phyloP scores from a whole-genome alignment of 345 rosid genomes.

The Raphanus sativus region DNA sequence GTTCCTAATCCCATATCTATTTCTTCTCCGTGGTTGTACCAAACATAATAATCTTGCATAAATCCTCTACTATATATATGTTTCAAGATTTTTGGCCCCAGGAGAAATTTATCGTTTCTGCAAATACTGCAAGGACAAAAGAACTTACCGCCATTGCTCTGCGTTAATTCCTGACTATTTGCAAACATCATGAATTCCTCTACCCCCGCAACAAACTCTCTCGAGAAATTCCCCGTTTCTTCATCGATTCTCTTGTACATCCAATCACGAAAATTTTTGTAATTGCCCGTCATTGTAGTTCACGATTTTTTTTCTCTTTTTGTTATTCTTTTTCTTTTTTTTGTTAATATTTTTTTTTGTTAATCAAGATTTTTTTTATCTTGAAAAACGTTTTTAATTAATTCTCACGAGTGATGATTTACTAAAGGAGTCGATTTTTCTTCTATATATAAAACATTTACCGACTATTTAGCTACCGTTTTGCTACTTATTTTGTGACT shows the following conservation, averaged over 20 bases:
- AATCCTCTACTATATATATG: not conserved
- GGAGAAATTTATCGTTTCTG: not conserved
- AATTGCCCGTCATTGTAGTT: not conserved
- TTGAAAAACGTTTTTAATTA: too few species aligned
- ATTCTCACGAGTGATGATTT: too few species aligned
- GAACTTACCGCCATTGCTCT: not conserved
- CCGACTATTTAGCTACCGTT: not conserved
- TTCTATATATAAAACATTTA: not conserved
- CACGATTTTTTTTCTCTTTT: not conserved
- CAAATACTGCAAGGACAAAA: not conserved
- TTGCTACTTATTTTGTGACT: not conserved
- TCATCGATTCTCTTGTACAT: not conserved
- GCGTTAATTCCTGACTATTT: not conserved
- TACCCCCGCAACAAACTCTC: not conserved
- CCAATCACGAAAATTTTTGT: not conserved
- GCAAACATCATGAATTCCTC: not conserved
- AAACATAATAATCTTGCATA: too few species aligned
- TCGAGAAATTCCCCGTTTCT: not conserved
- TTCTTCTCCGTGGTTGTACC: too few species aligned
- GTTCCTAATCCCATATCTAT: too few species aligned
- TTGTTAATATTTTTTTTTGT: too few species aligned
- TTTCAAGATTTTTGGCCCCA: not conserved
- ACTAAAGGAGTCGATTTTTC: too few species aligned
- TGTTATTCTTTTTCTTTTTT: too few species aligned
- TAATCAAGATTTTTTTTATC: too few species aligned